phyloP scores from a whole-genome alignment of 768 basidiomycete genomes.

The Suillus cothurnatus region DNA sequence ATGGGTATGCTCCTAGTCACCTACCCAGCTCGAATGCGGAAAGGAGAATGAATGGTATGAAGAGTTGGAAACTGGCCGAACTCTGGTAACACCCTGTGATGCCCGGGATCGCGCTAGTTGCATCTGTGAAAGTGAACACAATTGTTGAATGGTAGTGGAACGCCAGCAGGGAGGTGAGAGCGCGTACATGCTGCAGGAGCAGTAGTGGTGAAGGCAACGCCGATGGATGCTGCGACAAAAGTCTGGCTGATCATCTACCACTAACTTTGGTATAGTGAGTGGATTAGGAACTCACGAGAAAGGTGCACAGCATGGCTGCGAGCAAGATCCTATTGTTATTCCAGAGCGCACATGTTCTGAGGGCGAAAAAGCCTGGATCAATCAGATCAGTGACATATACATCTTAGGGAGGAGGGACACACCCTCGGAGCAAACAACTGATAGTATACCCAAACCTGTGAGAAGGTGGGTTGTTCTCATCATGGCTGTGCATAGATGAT shows the following conservation, averaged over 20 bases:
- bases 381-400: neutral
- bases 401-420: neutral
- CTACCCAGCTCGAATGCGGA: neutral
- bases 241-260: neutral
- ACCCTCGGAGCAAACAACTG: neutral
- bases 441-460: neutral
- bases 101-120: neutral
- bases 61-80: neutral
- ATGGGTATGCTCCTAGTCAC: neutral
- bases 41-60: neutral
- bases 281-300: neutral
- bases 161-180: neutral
- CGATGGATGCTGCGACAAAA: neutral
- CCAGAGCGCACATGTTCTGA: neutral
- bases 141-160: neutral
- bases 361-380: neutral
- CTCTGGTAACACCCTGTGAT: neutral
- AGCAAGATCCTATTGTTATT: neutral
- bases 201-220: neutral
- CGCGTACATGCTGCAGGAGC: neutral
- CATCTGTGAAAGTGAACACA: neutral
- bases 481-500: neutral
- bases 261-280: neutral
- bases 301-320: too few relatives aligned
- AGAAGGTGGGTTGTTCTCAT: neutral